These are phyloP conservation scores for Kockiozyma suomiensis DNA, from an alignment of 805 yeast genomes.

Conservation along the genomic window DNA sequence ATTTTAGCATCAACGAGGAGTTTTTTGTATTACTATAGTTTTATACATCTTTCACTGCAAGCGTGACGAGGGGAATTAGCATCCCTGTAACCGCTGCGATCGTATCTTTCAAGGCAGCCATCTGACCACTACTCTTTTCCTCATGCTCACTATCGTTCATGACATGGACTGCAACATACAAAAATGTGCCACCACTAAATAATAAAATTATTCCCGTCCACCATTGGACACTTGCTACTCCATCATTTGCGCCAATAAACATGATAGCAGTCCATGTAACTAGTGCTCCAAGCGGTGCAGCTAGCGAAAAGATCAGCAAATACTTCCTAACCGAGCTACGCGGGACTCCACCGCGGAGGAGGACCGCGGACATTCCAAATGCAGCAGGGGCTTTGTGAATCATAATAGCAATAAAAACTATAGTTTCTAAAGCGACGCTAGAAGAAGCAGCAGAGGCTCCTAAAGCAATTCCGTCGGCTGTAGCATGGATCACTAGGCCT, in stretches of 20 bases:
- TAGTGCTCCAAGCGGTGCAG: slow-evolving; percentile 66
- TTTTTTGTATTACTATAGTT: not conserved
- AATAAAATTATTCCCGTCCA: slow-evolving; percentile 59
- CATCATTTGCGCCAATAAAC: slow-evolving; percentile 38
- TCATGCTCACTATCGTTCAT: slow-evolving; percentile 46
- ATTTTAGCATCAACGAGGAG: not conserved
- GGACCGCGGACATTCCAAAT: slow-evolving; percentile 62
- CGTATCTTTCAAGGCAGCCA: slow-evolving; percentile 27
- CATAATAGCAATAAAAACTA: slow-evolving; percentile 63
- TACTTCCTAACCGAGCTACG: slow-evolving; percentile 48
- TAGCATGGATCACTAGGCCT: slow-evolving; percentile 66
- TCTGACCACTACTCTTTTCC: slow-evolving; percentile 14
- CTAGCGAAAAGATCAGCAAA: slow-evolving; percentile 54
- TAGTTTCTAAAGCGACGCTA: slow-evolving; percentile 45
- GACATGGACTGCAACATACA: slow-evolving; percentile 70
- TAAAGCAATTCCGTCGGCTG: slow-evolving; percentile 73
- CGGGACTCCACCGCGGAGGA: slow-evolving; percentile 48
- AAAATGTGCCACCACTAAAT: slow-evolving; percentile 72
- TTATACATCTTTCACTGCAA: slow-evolving; percentile 39
- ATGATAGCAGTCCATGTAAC: slow-evolving; percentile 50
- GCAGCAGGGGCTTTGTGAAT: slow-evolving; percentile 77
- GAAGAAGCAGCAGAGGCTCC: slow-evolving; percentile 58
- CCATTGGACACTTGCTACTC: slow-evolving; percentile 40
- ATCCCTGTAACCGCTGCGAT: slow-evolving; percentile 39
- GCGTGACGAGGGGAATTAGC: slow-evolving; percentile 41